Conservation (phyloP, 2,329 filamentous ascomycete species). For the Xylaria digitata region DNA sequence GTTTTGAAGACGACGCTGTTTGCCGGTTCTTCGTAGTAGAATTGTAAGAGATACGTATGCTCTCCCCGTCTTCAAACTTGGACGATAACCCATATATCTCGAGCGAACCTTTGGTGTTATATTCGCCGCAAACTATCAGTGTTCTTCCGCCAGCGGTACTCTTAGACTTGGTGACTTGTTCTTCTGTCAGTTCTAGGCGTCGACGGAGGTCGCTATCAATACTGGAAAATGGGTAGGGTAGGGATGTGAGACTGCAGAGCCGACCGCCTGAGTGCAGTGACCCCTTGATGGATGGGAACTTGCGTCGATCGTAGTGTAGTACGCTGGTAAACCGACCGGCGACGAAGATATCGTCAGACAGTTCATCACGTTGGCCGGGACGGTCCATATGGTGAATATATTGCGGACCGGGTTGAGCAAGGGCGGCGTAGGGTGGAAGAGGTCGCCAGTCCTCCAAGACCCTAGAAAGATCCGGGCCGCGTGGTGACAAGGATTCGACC, state of each 20-base stretch:
- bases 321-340: conserved; percentile 90
- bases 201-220: conserved; percentile 69
- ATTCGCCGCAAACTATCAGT: conserved; percentile 85
- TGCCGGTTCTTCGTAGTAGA: conserved; percentile 81
- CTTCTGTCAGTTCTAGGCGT: conserved; percentile 64
- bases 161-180: conserved; percentile 66
- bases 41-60: conserved; percentile 54
- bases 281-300: conserved; percentile 79
- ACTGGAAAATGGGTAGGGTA: conserved; percentile 75
- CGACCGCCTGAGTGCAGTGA: conserved; percentile 87
- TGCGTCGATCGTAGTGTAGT: conserved; percentile 87
- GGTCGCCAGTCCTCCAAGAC: conserved; percentile 65
- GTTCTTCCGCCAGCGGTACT: conserved; percentile 67
- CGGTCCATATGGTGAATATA: conserved; percentile 82
- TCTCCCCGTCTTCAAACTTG: conserved; percentile 32
- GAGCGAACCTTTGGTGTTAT: conserved; percentile 89
- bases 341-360: conserved; percentile 85
- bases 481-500: conserved; percentile 50
- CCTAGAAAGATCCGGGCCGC: conserved; percentile 49
- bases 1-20: conserved; percentile 81
- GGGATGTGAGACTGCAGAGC: conserved; percentile 76
- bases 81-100: conserved; percentile 80
- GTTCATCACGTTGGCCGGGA: conserved; percentile 61
- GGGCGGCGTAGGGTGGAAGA: conserved; percentile 71
- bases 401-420: conserved; percentile 83